Base-by-base conservation (phyloP, 1,139 yeast species). In the Lodderomyces theae region DNA sequence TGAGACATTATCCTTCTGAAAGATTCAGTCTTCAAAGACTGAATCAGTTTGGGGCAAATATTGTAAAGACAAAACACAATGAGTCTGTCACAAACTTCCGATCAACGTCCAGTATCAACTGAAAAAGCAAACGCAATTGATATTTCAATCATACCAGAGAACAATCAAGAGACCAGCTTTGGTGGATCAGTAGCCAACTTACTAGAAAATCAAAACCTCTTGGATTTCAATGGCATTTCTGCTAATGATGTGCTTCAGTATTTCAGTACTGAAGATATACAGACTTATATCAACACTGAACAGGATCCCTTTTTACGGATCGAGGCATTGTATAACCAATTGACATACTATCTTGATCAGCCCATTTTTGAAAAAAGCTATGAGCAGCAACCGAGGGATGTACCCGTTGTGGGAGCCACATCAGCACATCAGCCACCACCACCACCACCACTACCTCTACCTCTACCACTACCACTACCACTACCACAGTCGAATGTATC, bases 81-180 rank as follows among this genome's bases (percentile, higher is more conserved):
- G 31, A 28, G 31, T 28, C 31, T 28, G 31, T 15, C 31, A 28
- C 31, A 28, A 28, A 28, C 31, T 3, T 28, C 31, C 7, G 18
- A 28, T 15, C 31, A 28, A 18, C 10, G 31, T 13, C 31, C 31
- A 7, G 31, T 28, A 13, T 28, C 31, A 6, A 16, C 31, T 8
- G 31, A 28, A 6, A 28, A 28, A 17, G 18, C 5, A 15, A 28
- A 28, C 31, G 18, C 5, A 15, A 13, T 28, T 28, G 31, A 28
- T 15, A n/a, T 7, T 5, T 15, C 31, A 28, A 5, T 15, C 3
- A 7, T 15, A 4, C n/a, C n/a, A 3, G n/a, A 13, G 3, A 28
- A n/a, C n/a, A n/a, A 15, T 15, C 31, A 28, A 28, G 31, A 28
- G n/a, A 28, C 31, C 4, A 28, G 31, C 11, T 28, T 28, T 28